Base-by-base conservation (phyloP, 768 basidiomycete species). In the Lactarius evosmus region DNA sequence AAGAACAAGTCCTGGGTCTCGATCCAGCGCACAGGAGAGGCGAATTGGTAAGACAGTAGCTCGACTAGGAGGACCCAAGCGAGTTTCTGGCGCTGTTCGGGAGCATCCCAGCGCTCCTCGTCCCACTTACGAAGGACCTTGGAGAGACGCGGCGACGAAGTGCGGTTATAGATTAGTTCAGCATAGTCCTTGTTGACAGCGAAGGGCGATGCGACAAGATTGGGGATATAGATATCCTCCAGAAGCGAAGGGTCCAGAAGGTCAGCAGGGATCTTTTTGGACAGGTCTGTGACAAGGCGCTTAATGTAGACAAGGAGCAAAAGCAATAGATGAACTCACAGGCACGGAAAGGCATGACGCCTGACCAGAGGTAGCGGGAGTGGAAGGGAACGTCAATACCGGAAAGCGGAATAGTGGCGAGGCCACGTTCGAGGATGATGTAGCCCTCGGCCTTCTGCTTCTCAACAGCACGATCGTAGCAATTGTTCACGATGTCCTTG, bases 371-470 rank as follows among this genome's bases (percentile, higher is more conserved):
- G 77, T 98, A 99, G 64, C 95, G 90, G 4, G 97, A 98, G 75
- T 99, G 97, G 91, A 99, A 99, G 4, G 97, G 97, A 1, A 99
- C 97, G 70, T 98, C 97, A 70, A 99, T 98, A 66, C 96, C 96
- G 41, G 95, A 93, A 41, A 96, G 82, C 46, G 93, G 94, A 62
- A 95, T 95, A 22, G 94, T 95, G 0, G 96, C 96, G 70, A 95
- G 97, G 8, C 97, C 97, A 70, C 97, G 91, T 70, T 99, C 96
- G 57, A 99, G 86, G 70, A 89, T 89, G 78, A 99, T 93, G 69
- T 91, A 85, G 8, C 95, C 96, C 63, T 94, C 89, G 25, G 82
- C 79, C 70, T 85, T 82, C 74, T 95, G 88, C 70, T 89, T 86
- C 61, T 89, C 89, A 57, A 85, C 78, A 4, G 94, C 91, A 60